These are phyloP conservation scores for Penicillium janthinellum DNA, from an alignment of 2,329 filamentous ascomycete species.

Conservation along the genomic window DNA sequence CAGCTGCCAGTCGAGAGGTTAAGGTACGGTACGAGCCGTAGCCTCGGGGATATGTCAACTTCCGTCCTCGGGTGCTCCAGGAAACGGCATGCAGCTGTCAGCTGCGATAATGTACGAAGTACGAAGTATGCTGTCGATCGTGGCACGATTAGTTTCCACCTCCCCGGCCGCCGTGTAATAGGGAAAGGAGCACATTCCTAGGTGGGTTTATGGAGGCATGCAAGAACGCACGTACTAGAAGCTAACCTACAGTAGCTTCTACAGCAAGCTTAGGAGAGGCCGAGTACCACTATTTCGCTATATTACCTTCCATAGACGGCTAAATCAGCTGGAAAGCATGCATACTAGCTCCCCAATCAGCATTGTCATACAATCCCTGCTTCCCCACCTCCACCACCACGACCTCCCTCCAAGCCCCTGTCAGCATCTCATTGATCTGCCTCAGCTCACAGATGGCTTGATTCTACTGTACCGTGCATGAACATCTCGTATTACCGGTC, in stretches of 20 bases:
- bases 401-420: background rate
- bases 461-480: background rate
- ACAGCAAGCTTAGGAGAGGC: background rate
- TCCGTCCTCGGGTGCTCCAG: conserved; percentile 3
- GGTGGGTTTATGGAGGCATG: conserved; percentile 9
- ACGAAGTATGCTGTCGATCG: background rate
- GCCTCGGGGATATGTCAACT: background rate
- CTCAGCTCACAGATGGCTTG: background rate
- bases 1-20: too few relatives aligned
- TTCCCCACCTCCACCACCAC: background rate
- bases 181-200: background rate
- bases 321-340: background rate
- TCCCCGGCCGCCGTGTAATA: background rate
- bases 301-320: background rate
- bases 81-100: conserved; percentile 18
- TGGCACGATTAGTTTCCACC: background rate
- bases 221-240: background rate
- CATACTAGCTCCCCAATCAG: background rate
- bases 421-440: background rate
- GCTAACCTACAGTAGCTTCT: background rate
- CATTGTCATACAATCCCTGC: background rate
- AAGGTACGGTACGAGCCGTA: conserved; percentile 9
- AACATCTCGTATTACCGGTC: background rate
- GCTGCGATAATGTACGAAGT: background rate
- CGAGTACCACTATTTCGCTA: background rate